Conservation (phyloP, 495 filamentous ascomycete species). For the Trichocladium antarcticum region DNA sequence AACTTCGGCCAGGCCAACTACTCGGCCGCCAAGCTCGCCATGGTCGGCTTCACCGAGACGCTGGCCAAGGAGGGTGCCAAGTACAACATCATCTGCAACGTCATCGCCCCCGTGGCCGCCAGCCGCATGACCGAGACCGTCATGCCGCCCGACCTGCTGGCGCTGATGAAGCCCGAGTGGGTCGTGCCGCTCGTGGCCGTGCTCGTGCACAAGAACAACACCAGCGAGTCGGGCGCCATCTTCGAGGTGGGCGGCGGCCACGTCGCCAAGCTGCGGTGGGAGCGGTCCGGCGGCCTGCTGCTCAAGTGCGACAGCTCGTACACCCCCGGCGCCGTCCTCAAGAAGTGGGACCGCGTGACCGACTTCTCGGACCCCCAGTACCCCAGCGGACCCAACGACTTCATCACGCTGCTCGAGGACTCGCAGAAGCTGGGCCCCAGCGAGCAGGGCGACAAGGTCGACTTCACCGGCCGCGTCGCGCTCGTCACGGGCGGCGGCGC, state of each 20-base stretch:
- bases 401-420: slow-evolving; percentile 75
- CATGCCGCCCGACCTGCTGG: slow-evolving; percentile 90
- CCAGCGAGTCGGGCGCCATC: slow-evolving; percentile 71
- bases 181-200: slow-evolving; percentile 88
- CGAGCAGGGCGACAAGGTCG: slow-evolving; percentile 61
- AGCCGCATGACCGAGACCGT: slow-evolving; percentile 95
- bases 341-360: slow-evolving; percentile 76
- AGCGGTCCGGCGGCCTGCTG: slow-evolving; percentile 81
- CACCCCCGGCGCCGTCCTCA: slow-evolving; percentile 77
- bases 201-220: slow-evolving; percentile 81
- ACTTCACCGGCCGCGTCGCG: slow-evolving; percentile 85
- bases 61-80: slow-evolving; percentile 95
- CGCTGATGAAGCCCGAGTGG: slow-evolving; percentile 88
- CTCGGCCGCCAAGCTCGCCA: slow-evolving; percentile 89
- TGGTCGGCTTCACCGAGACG: slow-evolving; percentile 97
- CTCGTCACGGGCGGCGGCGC: slow-evolving; percentile 87
- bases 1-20: slow-evolving; percentile 97
- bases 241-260: slow-evolving; percentile 93
- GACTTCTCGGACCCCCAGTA: slow-evolving; percentile 81
- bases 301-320: slow-evolving; percentile 81
- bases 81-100: slow-evolving; percentile 95
- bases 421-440: slow-evolving; percentile 68
- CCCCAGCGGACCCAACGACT: slow-evolving; percentile 80
- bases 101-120: slow-evolving; percentile 92
- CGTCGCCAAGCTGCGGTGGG: slow-evolving; percentile 89